These are phyloP conservation scores for Ophiostoma perfectum DNA, from an alignment of 2,329 filamentous ascomycete species.

Conservation along the genomic window DNA sequence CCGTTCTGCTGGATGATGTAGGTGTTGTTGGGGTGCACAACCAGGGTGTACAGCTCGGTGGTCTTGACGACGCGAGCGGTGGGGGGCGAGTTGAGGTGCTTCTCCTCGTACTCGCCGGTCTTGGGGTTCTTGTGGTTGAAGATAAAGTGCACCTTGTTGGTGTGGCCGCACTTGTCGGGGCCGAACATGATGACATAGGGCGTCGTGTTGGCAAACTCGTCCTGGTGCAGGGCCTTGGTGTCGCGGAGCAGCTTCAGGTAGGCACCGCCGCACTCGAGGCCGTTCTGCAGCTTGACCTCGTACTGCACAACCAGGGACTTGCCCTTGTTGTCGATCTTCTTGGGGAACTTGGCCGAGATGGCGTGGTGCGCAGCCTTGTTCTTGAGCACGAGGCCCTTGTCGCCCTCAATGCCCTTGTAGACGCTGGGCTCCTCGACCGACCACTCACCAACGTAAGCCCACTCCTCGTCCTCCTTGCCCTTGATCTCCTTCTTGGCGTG, in stretches of 20 bases:
- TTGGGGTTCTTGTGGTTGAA: constrained; percentile 99
- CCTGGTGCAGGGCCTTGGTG: constrained; percentile 91
- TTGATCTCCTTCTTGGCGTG: constrained; percentile 87
- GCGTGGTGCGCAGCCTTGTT: constrained; percentile 96
- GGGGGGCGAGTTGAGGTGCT: constrained; percentile 84
- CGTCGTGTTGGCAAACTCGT: constrained; percentile 96
- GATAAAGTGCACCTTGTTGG: constrained; percentile 98
- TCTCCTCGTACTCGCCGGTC: constrained; percentile 99
- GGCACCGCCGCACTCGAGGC: constrained; percentile 94
- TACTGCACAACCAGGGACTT: constrained; percentile 98
- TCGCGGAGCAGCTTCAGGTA: constrained; percentile 99
- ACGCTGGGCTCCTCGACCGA: constrained; percentile 87
- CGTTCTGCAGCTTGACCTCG: constrained; percentile 97
- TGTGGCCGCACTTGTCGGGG: constrained; percentile 97
- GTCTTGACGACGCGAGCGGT: constrained; percentile 86
- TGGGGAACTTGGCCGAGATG: constrained; percentile 97
- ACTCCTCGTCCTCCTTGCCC: constrained; percentile 73
- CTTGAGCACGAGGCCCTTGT: constrained; percentile 97
- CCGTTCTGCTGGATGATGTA: constrained; percentile 90
- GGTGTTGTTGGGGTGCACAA: constrained; percentile 94
- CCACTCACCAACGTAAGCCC: constrained; percentile 97
- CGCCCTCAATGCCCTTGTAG: constrained; percentile 86
- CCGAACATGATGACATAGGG: constrained; percentile 99
- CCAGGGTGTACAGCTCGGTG: constrained; percentile 90
- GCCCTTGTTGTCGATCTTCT: constrained; percentile 94